Conservation (phyloP, 345 rosid species). For the Lagerstroemia speciosa region DNA sequence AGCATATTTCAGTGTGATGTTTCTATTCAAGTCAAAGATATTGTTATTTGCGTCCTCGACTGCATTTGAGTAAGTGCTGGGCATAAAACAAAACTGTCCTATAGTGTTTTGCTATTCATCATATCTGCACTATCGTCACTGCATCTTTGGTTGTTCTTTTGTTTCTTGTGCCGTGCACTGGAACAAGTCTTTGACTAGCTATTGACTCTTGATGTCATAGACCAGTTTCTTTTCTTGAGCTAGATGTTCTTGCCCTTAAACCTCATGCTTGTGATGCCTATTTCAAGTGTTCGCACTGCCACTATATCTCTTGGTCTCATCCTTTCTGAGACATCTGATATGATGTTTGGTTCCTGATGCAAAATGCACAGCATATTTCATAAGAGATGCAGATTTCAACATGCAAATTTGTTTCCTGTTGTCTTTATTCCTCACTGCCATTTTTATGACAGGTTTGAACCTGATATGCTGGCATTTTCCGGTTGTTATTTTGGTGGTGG, state of each 20-base stretch:
- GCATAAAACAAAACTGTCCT: not conserved
- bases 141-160: not conserved
- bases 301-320: not conserved
- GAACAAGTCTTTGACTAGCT: not conserved
- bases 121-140: not conserved
- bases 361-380: not conserved
- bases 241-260: not conserved
- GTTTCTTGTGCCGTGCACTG: not conserved
- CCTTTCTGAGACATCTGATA: not conserved
- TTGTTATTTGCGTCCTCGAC: not conserved
- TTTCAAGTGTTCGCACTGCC: not conserved
- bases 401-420: not conserved
- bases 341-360: not conserved
- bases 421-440: not conserved
- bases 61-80: not conserved
- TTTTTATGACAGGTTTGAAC: slow-evolving; percentile 68
- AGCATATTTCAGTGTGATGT: not conserved
- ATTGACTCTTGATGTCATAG: not conserved
- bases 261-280: not conserved
- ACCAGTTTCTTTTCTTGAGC: not conserved
- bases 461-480: slow-evolving; percentile 99
- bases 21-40: not conserved
- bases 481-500: slow-evolving; percentile 99
- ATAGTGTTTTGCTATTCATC: not conserved
- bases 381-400: not conserved